These are phyloP conservation scores for Litchi chinensis DNA, from an alignment of 345 rosid species.

Conservation along the genomic window DNA sequence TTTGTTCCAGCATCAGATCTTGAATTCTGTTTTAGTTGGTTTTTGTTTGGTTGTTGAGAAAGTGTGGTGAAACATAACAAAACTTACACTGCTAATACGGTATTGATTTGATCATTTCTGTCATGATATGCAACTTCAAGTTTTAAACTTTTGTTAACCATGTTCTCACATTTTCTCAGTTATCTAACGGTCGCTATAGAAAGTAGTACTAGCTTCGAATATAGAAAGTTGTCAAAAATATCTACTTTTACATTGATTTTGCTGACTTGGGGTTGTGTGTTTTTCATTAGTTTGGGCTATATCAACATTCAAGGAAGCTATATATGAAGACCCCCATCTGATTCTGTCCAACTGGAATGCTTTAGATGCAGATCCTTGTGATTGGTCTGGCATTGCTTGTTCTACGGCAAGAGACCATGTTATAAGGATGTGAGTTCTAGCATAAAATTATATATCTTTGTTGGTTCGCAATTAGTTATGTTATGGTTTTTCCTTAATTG, in stretches of 20 bases:
- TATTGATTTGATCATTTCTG: neutral
- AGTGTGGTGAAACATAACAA: slow-evolving; percentile 12
- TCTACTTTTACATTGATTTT: slow-evolving; percentile 2
- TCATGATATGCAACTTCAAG: neutral
- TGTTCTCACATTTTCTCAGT: slow-evolving; percentile 18
- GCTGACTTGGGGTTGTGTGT: slow-evolving; percentile 26
- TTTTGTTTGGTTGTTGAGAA: slow-evolving; percentile 32
- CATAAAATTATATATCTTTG: neutral
- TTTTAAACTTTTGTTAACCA: neutral
- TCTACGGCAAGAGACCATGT: slow-evolving; percentile 64
- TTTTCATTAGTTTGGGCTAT: slow-evolving; percentile 65
- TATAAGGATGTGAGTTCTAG: slow-evolving; percentile 66
- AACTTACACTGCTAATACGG: neutral
- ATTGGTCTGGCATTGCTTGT: slow-evolving; percentile 77
- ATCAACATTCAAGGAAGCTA: slow-evolving; percentile 75
- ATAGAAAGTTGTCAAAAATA: neutral
- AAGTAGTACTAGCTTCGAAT: neutral
- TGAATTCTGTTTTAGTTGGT: slow-evolving; percentile 26
- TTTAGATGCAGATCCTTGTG: slow-evolving; percentile 83
- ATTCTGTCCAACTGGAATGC: slow-evolving; percentile 85
- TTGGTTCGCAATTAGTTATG: neutral
- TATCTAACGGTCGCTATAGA: neutral
- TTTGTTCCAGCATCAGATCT: slow-evolving; percentile 59
- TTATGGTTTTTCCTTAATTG: slow-evolving; percentile 9
- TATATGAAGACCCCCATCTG: slow-evolving; percentile 80